Base-by-base conservation (phyloP, 129 eudicot genomes). In the Silybum marianum region DNA sequence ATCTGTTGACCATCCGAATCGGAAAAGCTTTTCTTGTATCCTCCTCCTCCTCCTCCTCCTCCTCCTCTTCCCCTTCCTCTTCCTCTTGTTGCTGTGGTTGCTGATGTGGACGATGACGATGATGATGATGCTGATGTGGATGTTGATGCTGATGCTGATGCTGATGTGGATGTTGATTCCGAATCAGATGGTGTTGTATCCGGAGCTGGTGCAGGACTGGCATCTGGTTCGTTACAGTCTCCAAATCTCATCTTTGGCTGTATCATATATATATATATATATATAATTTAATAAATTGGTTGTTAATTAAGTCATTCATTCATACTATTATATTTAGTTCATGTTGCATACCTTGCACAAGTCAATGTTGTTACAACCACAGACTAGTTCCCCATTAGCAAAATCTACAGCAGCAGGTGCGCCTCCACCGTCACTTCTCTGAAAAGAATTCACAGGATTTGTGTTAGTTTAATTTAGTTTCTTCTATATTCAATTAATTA, bases 391-490 rank as follows among this genome's bases (percentile, higher is more conserved):
- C 4, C 99, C 99, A 58, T 90, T 95, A 19, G 94, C 91, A 69
- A 78, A 72, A 83, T 95, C 99, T 38, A 93, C 90, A 65, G 99
- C 99, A 70, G 90, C 87, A 54, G 98, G 89, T 23, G 98, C 87
- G 69, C 99, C 99, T 73, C 97, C 98, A 77, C 98, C 98, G 22
- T 91, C 95, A 51, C 99, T 95, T 81, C 92, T 92, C 99, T 95
- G 84, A 28, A 34, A 16, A 77, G 3, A 28, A 1, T 28, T 28
- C 30, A 28, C 30, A 28, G 30, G 30, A 28, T 28, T 28, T 28
- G 30, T 28, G 30, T 28, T 2, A 28, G 30, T 28, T 28, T 28
- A 28, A 28, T 28, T 28, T 28, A 28, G 30, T 28, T 28, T 28
- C 30, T 28, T 28, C 30, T 28, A 28, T 28, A 28, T 28, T 28